Conservation (phyloP, 169 alveolate genomes). For the Eimeria tenella region DNA sequence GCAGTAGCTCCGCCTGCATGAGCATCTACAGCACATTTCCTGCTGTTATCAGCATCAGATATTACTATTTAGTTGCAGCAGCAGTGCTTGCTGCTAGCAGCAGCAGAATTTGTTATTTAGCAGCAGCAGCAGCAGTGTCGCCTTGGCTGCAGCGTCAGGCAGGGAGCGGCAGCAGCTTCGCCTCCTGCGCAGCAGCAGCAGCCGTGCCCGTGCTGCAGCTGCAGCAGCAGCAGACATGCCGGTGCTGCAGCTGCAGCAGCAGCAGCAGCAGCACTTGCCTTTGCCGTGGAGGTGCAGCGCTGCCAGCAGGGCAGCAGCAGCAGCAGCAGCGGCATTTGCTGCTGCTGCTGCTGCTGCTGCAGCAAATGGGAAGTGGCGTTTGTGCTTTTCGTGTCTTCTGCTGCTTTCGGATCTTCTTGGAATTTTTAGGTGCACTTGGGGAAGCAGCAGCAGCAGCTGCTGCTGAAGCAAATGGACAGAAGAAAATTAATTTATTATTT, state of each 20-base stretch:
- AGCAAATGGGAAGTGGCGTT: not conserved
- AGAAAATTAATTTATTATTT: too few species aligned
- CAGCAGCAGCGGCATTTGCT: not conserved
- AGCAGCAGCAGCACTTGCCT: not conserved
- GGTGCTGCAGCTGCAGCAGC: not conserved
- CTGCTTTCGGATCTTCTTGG: not conserved
- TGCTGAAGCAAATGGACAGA: not conserved
- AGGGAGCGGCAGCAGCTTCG: not conserved
- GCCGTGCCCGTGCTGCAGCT: too few species aligned
- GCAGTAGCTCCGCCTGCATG: too few species aligned
- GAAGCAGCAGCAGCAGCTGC: not conserved
- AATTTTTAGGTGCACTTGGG: not conserved
- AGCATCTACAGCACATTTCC: too few species aligned
- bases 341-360: not conserved
- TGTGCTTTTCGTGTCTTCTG: not conserved
- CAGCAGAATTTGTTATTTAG: too few species aligned
- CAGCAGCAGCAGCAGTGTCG: too few species aligned
- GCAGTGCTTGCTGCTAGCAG: not conserved
- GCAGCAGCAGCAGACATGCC: not conserved
- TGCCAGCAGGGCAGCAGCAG: not conserved
- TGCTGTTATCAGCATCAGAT: not conserved
- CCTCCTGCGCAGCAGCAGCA: too few species aligned
- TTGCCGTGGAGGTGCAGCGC: not conserved
- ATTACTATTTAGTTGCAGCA: not conserved
- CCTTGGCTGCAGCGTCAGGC: not conserved